Evolutionary conservation across 257 asterid species (phyloP).

Genomic region (Verbascum thapsus): DNA sequence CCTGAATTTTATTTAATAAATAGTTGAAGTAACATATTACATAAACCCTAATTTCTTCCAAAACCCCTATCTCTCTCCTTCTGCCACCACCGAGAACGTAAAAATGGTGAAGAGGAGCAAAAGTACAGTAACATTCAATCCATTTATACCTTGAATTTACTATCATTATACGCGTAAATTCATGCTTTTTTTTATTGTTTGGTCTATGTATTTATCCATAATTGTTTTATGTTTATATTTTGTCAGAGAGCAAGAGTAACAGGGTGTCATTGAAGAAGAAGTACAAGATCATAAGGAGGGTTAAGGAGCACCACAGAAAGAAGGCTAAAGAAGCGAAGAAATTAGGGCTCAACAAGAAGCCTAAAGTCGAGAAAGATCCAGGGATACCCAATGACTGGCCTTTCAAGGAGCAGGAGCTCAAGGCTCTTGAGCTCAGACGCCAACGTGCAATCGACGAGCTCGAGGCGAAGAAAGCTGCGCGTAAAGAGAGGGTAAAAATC

Average conservation of each 20-base stretch:
- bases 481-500: conserved; percentile 82
- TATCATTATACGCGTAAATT: background rate
- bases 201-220: background rate
- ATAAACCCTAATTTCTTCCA: conserved; percentile 32
- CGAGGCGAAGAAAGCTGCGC: conserved; percentile 90
- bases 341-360: conserved; percentile 56
- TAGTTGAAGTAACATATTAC: too few species aligned
- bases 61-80: background rate
- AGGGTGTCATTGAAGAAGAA: conserved; percentile 82
- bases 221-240: background rate
- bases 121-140: conserved; percentile 40
- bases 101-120: conserved; percentile 81
- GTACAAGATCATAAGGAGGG: conserved; percentile 75
- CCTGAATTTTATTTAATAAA: background rate
- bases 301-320: conserved; percentile 92
- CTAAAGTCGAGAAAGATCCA: conserved; percentile 81
- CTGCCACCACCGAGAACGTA: background rate
- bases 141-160: background rate
- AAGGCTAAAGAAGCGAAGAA: conserved; percentile 88
- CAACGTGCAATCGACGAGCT: conserved; percentile 67
- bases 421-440: conserved; percentile 84
- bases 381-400: conserved; percentile 98
- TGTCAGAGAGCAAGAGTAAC: conserved; percentile 91
- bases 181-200: background rate
- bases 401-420: conserved; percentile 88